Base-by-base conservation (phyloP, 257 asterid genomes). In the Jacaranda copaia region DNA sequence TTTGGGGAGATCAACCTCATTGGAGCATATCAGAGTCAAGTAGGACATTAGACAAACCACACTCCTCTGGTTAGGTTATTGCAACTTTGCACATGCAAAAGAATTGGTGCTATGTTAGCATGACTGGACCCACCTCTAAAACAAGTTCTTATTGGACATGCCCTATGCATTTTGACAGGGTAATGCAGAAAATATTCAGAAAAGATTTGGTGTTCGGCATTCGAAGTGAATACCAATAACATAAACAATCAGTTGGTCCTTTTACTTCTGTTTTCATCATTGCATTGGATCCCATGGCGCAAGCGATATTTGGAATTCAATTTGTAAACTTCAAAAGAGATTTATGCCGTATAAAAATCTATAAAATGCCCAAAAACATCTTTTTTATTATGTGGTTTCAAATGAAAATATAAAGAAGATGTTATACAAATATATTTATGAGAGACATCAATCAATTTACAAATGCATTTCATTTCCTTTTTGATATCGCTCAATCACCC, bases 161-260 rank as follows among this genome's bases (percentile, higher is more conserved):
- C 20, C 61, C n/a, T 15, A 5, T 12, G 20, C 38, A 57, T 9
- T n/a, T 14, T 25, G 19, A 45, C 32, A 46, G 36, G 43, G 68
- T n/a, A 60, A 70, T 45, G 57, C 52, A 12, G 55, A 66, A 40
- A 49, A 62, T 3, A 19, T 39, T 49, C 59, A 59, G 72, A 52
- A 15, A 36, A 13, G 38, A 19, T 51, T 70, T 46, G 32, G 38
- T 10, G 18, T 16, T 18, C 56, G 20, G 38, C 45, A 25, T 18
- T 62, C 45, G 14, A 55, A 79, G 52, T 38, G 72, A 45, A 72
- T 39, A 67, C 53, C n/a, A 68, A 51, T 5, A 42, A 43, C 42
- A 20, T n/a, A 8, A 40, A 36, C 53, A 38, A 68, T 66, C 8
- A 48, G n/a, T 0, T 53, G 20, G 20, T 60, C 69, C 5, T 25